phyloP scores from a whole-genome alignment of 169 alveolate species.

The Babesia sp. region DNA sequence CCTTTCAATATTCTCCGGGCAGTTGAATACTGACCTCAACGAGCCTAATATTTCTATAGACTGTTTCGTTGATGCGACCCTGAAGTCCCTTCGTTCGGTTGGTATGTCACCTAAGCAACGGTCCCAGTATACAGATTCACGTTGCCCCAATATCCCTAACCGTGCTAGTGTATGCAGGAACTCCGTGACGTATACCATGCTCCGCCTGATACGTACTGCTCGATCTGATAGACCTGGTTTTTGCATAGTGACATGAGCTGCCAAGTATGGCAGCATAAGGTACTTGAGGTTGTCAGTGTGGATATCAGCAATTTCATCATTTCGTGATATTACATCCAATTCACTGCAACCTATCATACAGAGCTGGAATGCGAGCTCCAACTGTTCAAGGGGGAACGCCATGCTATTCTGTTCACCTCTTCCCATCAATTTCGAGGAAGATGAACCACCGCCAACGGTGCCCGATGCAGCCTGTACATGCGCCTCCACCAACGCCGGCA shows the following conservation, averaged over 20 bases:
- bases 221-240: slow-evolving; percentile 50
- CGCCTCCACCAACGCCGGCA: neutral
- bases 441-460: neutral
- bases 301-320: slow-evolving; percentile 43
- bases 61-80: slow-evolving; percentile 15
- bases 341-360: slow-evolving; percentile 23
- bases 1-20: slow-evolving; percentile 9
- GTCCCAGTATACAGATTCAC: slow-evolving; percentile 18
- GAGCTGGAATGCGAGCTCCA: slow-evolving; percentile 47
- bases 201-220: slow-evolving; percentile 13
- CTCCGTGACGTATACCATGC: slow-evolving; percentile 40
- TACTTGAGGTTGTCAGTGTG: slow-evolving; percentile 59
- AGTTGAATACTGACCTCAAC: slow-evolving; percentile 12
- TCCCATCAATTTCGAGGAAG: neutral
- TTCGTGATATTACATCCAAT: slow-evolving; percentile 21
- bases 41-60: slow-evolving; percentile 3
- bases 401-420: neutral
- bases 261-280: slow-evolving; percentile 55
- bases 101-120: neutral
- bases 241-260: slow-evolving; percentile 44
- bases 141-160: slow-evolving; percentile 3
- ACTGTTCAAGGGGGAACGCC: slow-evolving; percentile 4
- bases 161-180: slow-evolving; percentile 33
- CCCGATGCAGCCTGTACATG: neutral
- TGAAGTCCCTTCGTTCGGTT: slow-evolving; percentile 18